These are phyloP conservation scores for Aspergillus sclerotiicarbonarius DNA, from an alignment of 495 filamentous ascomycete species.

Conservation along the genomic window DNA sequence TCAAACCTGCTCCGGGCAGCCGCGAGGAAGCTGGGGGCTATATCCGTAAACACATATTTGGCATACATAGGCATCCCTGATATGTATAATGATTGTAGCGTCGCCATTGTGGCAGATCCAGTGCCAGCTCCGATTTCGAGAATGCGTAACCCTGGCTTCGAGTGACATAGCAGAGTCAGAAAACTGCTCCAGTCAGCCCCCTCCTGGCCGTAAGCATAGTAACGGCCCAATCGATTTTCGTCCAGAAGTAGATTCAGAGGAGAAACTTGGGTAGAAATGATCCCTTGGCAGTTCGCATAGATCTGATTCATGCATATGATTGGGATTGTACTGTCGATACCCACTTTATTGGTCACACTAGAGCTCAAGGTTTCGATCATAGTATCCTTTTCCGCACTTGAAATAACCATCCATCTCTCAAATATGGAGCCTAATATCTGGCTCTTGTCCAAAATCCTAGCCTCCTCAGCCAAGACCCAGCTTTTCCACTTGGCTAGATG, in stretches of 20 bases:
- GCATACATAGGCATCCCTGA: slow-evolving; percentile 12
- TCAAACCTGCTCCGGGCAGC: slow-evolving; percentile 42
- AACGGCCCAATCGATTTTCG: not conserved
- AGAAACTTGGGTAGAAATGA: slow-evolving; percentile 16
- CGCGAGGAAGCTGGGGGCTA: slow-evolving; percentile 49
- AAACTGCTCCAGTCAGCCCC: slow-evolving; percentile 13
- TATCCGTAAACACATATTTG: slow-evolving; percentile 37
- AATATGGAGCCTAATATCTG: not conserved
- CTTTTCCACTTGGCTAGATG: not conserved
- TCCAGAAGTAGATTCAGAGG: not conserved
- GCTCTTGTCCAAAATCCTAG: not conserved
- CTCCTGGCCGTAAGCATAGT: not conserved
- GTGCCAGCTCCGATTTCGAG: slow-evolving; percentile 49
- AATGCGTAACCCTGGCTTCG: slow-evolving; percentile 38
- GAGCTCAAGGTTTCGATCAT: not conserved
- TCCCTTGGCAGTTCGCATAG: slow-evolving; percentile 17
- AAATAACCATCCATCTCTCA: not conserved
- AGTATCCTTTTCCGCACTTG: not conserved
- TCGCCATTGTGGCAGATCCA: slow-evolving; percentile 25
- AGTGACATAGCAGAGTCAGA: slow-evolving; percentile 27
- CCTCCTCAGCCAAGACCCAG: not conserved
- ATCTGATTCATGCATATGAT: not conserved
- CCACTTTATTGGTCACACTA: not conserved
- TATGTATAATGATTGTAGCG: slow-evolving; percentile 17
- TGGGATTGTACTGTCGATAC: not conserved